Base-by-base conservation (phyloP, 2,329 filamentous ascomycete genomes). In the Alternaria gaisen region DNA sequence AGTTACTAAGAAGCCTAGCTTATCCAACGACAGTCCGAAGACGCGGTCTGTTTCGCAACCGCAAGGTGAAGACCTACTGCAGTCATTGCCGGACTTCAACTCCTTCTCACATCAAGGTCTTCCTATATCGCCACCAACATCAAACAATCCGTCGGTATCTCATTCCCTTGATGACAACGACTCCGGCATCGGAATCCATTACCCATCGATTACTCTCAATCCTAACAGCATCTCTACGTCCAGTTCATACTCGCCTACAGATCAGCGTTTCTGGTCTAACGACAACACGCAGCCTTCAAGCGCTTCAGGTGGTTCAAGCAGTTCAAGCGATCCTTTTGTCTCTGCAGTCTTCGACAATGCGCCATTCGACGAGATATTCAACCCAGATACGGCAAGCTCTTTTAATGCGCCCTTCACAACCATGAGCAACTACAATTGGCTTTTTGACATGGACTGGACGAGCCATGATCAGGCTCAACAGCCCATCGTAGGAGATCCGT, bases 401-500 rank as follows among this genome's bases (percentile, higher is more conserved):
- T 89, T 89, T 71, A 89, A 89, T 56, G 87, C 88, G 77, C 87
- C 87, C 5, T 89, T 87, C 72, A 88, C 87, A 3, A 88, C 87
- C 1, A 86, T 86, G 60, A 81, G 81, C 63, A 87, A 89, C 57
- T 89, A 89, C 69, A 87, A 86, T 58, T 89, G 87, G 86, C 71
- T 89, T 2, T 89, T 89, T 66, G 83, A 86, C 44, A 72, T 85
- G 57, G 79, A 82, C 54, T 69, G 77, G 34, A 67, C 69, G 7
- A 59, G 63, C 26, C 54, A 63, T 14, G 65, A 61, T 22, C 61
- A 63, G 41, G 52, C 62, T 26, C 72, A 68, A 38, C 56, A 72
- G 50, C 32, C 61, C 4, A 22, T 70, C 8, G 44, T 70, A n/a
- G 59, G 68, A 30, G 70, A 73, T 36, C 44, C 70, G 5, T 75